phyloP scores from a whole-genome alignment of 2,329 filamentous ascomycete genomes.

The Cucurbitaria berberidis region DNA sequence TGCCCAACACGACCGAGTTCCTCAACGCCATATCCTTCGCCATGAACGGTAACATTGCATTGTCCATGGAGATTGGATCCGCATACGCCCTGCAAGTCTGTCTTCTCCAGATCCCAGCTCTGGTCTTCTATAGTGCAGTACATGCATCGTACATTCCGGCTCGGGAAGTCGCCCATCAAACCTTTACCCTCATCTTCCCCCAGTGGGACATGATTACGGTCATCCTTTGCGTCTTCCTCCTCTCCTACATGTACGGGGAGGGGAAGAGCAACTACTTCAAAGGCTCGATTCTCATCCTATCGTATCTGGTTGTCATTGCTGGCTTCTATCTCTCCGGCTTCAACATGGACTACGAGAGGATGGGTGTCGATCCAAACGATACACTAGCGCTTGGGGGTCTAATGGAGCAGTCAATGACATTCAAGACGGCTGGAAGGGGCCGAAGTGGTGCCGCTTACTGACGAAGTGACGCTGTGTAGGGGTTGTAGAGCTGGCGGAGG shows the following conservation, averaged over 20 bases:
- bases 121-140: constrained; percentile 88
- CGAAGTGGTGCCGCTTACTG: constrained; percentile 36
- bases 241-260: constrained; percentile 97
- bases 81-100: constrained; percentile 97
- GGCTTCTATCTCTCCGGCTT: constrained; percentile 88
- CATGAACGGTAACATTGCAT: constrained; percentile 98
- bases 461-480: not conserved
- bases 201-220: constrained; percentile 99
- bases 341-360: constrained; percentile 55
- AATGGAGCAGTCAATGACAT: constrained; percentile 41
- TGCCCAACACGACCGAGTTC: constrained; percentile 98
- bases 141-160: constrained; percentile 66
- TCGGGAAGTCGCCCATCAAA: constrained; percentile 64
- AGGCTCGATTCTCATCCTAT: constrained; percentile 90
- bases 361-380: constrained; percentile 44
- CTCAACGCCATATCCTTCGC: constrained; percentile 99
- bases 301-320: constrained; percentile 88
- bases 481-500: not conserved
- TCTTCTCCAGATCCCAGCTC: constrained; percentile 87
- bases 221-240: constrained; percentile 91
- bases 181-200: constrained; percentile 88
- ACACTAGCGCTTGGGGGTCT: constrained; percentile 44
- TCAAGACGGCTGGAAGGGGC: constrained; percentile 39
- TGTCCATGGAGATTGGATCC: constrained; percentile 99
- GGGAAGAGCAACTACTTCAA: constrained; percentile 99